Evolutionary conservation across 768 basidiomycete genomes (phyloP).

Genomic region (Tricholoma hemisulphureum): DNA sequence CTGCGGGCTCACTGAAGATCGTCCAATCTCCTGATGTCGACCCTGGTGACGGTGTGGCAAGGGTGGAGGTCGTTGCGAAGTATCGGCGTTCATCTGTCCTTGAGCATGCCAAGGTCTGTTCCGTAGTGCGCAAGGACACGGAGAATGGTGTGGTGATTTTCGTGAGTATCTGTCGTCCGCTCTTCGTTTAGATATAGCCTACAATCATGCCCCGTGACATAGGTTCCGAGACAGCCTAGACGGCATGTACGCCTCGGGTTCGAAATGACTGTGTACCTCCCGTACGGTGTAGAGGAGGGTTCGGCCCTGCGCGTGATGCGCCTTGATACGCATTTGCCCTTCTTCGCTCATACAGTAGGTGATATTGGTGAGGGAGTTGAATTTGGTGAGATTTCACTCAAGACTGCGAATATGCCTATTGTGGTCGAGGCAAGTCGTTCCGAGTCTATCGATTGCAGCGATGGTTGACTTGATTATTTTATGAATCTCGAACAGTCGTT

Average conservation of each 20-base stretch:
- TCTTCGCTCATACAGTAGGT: constrained; percentile 40
- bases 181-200: not conserved
- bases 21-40: constrained; percentile 18
- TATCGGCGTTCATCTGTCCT: constrained; percentile 22
- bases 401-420: constrained; percentile 34
- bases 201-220: not conserved
- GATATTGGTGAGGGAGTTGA: constrained; percentile 34
- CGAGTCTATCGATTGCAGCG: not conserved
- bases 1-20: constrained; percentile 25
- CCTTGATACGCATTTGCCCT: constrained; percentile 44
- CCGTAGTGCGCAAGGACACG: constrained; percentile 17
- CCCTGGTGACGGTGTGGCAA: constrained; percentile 11
- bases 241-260: constrained; percentile 17
- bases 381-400: constrained; percentile 40
- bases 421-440: constrained; percentile 30
- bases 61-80: constrained; percentile 23
- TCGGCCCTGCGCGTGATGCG: constrained; percentile 34
- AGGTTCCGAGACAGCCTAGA: constrained; percentile 17
- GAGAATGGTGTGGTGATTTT: constrained; percentile 37
- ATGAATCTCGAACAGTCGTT: constrained; percentile 34
- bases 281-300: constrained; percentile 10
- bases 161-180: constrained; percentile 21
- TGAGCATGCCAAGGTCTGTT: constrained; percentile 28
- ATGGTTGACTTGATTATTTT: not conserved
- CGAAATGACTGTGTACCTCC: constrained; percentile 25